Base-by-base conservation (phyloP, 768 basidiomycete species). In the Sporobolomyces phaffii region DNA sequence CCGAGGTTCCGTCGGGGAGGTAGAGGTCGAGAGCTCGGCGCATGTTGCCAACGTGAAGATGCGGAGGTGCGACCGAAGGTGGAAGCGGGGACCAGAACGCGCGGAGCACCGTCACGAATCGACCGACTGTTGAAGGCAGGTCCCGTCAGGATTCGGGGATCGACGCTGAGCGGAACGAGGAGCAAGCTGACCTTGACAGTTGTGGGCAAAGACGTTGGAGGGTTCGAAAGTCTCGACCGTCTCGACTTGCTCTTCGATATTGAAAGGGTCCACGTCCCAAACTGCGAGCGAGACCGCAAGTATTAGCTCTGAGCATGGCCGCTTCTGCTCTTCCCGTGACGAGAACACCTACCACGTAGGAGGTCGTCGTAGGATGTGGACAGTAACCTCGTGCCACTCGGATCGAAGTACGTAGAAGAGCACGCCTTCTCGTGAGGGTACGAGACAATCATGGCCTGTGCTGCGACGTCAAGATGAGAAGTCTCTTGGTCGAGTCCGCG, bases 341-440 rank as follows among this genome's bases (percentile, higher is more conserved):
- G n/a, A n/a, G n/a, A 4, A 22, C 38, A 62, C 65, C 26, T 33
- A 68, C 65, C 64, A 52, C 80, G 64, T 26, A 80, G 65, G n/a
- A 54, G 47, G 61, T 80, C 79, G 64, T 81, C 80, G 68, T 81
- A 81, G 15, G 72, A 72, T 17, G 80, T 81, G 5, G 75, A 77
- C 28, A 80, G 58, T 3, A 81, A 62, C 28, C 77, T 54, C 26
- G 74, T 72, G 3, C 80, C 80, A 60, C 76, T 76, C n/a, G 77
- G 75, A 72, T 80, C 79, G 74, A 78, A 81, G 63, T 79, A 80
- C 3, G 64, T 54, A 14, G 36, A 56, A 48, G 65, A 62, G 61
- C 71, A 72, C 4, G 75, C 65, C 56, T 77, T 66, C 40, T 71
- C 51, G 67, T 73, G n/a, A 0, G 48, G 34, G 44, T 75, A 74